phyloP scores from a whole-genome alignment of 2,329 filamentous ascomycete genomes.

The Fusarium tanahbumbuense region DNA sequence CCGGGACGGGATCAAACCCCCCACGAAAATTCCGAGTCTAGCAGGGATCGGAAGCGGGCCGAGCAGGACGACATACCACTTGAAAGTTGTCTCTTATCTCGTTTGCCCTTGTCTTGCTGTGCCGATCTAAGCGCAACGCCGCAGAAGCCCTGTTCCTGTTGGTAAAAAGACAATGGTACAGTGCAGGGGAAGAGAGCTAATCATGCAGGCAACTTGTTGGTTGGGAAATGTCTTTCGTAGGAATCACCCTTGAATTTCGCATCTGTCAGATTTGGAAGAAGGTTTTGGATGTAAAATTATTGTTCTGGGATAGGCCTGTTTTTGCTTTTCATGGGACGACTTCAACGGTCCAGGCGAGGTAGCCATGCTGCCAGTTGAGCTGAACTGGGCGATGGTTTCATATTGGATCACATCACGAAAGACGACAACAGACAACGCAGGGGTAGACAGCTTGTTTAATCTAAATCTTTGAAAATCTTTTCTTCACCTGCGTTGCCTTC shows the following conservation, averaged over 20 bases:
- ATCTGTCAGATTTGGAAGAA: background rate
- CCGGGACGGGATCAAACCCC: slow-evolving; percentile 16
- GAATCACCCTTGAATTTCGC: background rate
- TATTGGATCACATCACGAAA: background rate
- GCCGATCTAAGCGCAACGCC: slow-evolving; percentile 13
- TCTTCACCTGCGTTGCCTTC: background rate
- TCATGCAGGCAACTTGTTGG: background rate
- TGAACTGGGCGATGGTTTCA: background rate
- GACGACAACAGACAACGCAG: background rate
- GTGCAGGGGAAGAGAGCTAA: slow-evolving; percentile 11
- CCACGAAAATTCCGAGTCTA: background rate
- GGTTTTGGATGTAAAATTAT: background rate
- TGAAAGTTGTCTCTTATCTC: background rate
- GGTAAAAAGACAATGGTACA: background rate
- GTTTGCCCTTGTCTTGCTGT: background rate
- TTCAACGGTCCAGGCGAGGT: background rate
- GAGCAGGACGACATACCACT: background rate
- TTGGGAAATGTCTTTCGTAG: background rate
- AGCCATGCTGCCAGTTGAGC: background rate
- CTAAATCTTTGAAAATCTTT: background rate
- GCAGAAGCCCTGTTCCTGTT: background rate
- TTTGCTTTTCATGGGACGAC: background rate
- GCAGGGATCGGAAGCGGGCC: slow-evolving; percentile 23
- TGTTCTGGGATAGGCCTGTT: background rate
- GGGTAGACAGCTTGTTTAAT: background rate